A percentile compares a stretch with the other conserved stretches of the same genome.
Conservation (phyloP, 768 basidiomycete species). For the Collybia mongolica region DNA sequence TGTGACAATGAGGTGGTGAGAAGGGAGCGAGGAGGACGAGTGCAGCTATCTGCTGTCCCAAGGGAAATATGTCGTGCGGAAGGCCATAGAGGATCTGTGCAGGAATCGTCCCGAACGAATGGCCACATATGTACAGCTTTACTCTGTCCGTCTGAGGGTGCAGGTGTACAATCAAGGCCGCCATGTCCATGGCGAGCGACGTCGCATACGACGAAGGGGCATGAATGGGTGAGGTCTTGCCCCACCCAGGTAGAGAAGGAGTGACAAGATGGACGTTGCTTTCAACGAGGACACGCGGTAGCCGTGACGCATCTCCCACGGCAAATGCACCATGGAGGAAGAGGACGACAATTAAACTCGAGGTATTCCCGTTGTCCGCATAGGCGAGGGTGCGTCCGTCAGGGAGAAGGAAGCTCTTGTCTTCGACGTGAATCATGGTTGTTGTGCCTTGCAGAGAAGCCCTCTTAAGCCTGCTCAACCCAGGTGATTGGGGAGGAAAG, state of each 20-base stretch:
- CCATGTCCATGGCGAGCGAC: slow-evolving; percentile 42
- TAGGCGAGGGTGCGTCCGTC: slow-evolving; percentile 55
- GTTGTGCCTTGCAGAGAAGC: neutral
- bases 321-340: slow-evolving; percentile 58
- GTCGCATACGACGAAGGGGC: slow-evolving; percentile 34
- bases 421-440: slow-evolving; percentile 29
- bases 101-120: slow-evolving; percentile 52
- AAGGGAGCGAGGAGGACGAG: slow-evolving; percentile 46
- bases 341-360: slow-evolving; percentile 47
- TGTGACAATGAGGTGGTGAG: slow-evolving; percentile 47
- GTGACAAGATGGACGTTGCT: slow-evolving; percentile 44
- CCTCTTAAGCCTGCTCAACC: neutral
- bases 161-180: slow-evolving; percentile 46
- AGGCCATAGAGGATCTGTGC: slow-evolving; percentile 59
- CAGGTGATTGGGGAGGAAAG: neutral
- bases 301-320: slow-evolving; percentile 39
- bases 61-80: slow-evolving; percentile 48
- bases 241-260: slow-evolving; percentile 62
- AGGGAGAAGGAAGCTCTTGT: slow-evolving; percentile 35
- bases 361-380: slow-evolving; percentile 47
- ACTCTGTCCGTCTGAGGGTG: slow-evolving; percentile 41
- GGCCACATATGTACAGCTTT: slow-evolving; percentile 49
- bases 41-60: slow-evolving; percentile 42
- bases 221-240: slow-evolving; percentile 43
- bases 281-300: slow-evolving; percentile 32